Conservation (phyloP, 768 basidiomycete species). For the Chalciporus chontae region DNA sequence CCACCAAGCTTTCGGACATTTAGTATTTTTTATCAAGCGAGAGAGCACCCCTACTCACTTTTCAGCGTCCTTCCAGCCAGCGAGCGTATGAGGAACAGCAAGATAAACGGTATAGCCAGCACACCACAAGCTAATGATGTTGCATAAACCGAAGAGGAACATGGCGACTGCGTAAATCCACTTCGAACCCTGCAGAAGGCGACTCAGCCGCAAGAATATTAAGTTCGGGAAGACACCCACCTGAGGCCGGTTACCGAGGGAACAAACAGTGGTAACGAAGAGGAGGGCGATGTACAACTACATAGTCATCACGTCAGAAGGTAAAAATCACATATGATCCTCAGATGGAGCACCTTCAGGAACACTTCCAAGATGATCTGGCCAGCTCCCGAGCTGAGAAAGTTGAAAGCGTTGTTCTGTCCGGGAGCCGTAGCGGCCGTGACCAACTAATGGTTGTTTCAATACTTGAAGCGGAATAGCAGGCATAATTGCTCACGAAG, state of each 20-base stretch:
- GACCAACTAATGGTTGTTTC: conserved; percentile 55
- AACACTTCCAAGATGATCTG: conserved; percentile 74
- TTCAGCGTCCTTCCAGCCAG: conserved; percentile 71
- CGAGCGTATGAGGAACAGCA: conserved; percentile 69
- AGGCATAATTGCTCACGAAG: conserved; percentile 58
- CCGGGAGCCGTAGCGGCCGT: conserved; percentile 66
- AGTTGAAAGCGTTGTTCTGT: conserved; percentile 72
- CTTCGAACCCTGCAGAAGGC: conserved; percentile 62
- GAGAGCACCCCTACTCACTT: conserved; percentile 44
- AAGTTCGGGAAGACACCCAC: conserved; percentile 19
- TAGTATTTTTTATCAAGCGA: conserved; percentile 18
- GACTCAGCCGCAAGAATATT: conserved; percentile 2
- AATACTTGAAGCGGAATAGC: conserved; percentile 17
- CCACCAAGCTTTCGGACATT: conserved; percentile 47
- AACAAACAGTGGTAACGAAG: conserved; percentile 80
- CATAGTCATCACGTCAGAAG: conserved; percentile 1
- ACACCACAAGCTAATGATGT: conserved; percentile 80
- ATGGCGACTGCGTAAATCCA: conserved; percentile 79
- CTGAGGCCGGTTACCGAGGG: conserved; percentile 88
- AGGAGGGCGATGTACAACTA: conserved; percentile 81
- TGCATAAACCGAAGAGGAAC: conserved; percentile 74
- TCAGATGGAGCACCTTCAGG: conserved; percentile 40
- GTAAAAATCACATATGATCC: conserved; percentile 15
- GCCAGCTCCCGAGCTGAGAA: conserved; percentile 70
- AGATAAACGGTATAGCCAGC: conserved; percentile 89